Base-by-base conservation (phyloP, 768 basidiomycete species). In the Psilocybe subaeruginosa region DNA sequence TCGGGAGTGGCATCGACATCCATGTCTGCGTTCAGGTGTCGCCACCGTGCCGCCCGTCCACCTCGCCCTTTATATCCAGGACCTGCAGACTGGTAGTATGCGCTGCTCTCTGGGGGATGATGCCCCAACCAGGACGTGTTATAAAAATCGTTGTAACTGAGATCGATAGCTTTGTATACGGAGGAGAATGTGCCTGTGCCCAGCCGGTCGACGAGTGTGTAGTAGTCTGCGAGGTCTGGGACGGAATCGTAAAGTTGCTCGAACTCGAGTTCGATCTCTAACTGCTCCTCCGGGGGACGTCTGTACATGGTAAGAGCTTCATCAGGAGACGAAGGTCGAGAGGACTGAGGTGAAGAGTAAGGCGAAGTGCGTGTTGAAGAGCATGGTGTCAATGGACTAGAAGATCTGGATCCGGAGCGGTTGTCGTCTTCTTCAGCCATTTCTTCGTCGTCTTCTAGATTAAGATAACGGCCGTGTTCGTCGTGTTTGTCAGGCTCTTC, bases 181-280 rank as follows among this genome's bases (percentile, higher is more conserved):
- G 95, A 95, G 0, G 97, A 98, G 77, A 99, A 99, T 1, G 97
- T 99, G 14, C 97, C 97, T 56, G 96, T 98, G 12, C 97, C 97
- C 0, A 99, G 84, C 0, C 96, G 85, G 76, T 98, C 97, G 37
- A 98, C 73, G 37, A 99, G 79, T 53, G 78, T 83, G 79, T 97
- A 99, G 64, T 91, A 81, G 2, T 78, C 69, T 4, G 75, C 70
- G 56, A 97, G 79, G n/a, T 81, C 74, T 0, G 92, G 90, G 3
- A 97, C 86, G 16, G 83, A 81, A 0, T 76, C 71, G 63, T 87
- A 77, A 29, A 98, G 83, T 62, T 91, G 86, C 0, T 75, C 70
- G 46, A 99, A 95, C 74, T 99, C 97, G 43, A 80, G 76, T 48
- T 82, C 76, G 55, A 98, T 92, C 64, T 91, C 91, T 2, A 79